Evolutionary conservation across 805 yeast genomes (phyloP).

Genomic region (Diddensiella santjacobensis): DNA sequence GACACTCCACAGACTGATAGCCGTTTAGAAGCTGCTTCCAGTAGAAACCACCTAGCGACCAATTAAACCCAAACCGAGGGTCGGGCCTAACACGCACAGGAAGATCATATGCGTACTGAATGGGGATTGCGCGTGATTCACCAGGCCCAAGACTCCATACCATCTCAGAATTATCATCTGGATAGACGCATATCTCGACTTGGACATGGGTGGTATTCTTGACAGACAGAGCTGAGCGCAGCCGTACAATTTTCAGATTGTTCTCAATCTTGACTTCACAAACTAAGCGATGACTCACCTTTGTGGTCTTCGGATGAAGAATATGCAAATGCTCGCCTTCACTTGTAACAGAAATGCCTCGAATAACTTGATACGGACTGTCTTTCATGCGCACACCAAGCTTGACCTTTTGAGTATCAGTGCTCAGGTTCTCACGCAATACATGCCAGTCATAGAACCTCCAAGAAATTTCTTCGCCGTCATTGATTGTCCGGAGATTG

Average conservation of each 20-base stretch:
- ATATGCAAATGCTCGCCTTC: conserved; percentile 81
- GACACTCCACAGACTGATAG: conserved; percentile 59
- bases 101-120: conserved; percentile 59
- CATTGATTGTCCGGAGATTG: conserved; percentile 33
- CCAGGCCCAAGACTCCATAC: conserved; percentile 51
- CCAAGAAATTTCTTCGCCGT: conserved; percentile 66
- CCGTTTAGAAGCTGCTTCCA: conserved; percentile 61
- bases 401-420: conserved; percentile 56
- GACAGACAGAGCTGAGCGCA: conserved; percentile 71
- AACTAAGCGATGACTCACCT: conserved; percentile 68
- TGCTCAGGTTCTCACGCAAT: conserved; percentile 73
- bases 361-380: conserved; percentile 51
- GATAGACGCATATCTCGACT: conserved; percentile 42
- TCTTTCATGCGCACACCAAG: conserved; percentile 56
- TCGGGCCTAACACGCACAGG: conserved; percentile 60
- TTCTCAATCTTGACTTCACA: conserved; percentile 67
- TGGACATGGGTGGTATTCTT: conserved; percentile 64
- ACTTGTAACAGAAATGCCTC: conserved; percentile 61
- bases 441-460: conserved; percentile 92
- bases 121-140: conserved; percentile 63
- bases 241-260: conserved; percentile 72
- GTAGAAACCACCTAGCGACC: conserved; percentile 59
- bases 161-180: conserved; percentile 34
- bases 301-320: conserved; percentile 56
- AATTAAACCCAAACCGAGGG: conserved; percentile 51